Evolutionary conservation across 2,329 filamentous ascomycete species (phyloP).

Genomic region (Purpureocillium takamizusanense): DNA sequence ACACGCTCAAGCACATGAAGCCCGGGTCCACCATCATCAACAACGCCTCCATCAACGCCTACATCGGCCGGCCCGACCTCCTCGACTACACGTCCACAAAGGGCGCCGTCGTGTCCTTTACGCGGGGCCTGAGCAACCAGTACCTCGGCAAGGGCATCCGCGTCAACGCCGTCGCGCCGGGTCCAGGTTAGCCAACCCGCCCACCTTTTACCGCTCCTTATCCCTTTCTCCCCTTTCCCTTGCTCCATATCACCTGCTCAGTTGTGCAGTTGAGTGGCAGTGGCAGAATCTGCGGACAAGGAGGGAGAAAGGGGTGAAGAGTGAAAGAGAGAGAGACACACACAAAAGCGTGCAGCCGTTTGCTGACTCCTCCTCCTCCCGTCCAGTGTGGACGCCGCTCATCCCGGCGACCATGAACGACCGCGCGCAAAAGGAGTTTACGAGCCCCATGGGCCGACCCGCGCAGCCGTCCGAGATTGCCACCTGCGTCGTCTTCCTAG

Average conservation of each 20-base stretch:
- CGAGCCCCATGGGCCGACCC: slow-evolving; percentile 65
- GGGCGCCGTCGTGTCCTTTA: slow-evolving; percentile 72
- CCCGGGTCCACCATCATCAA: slow-evolving; percentile 74
- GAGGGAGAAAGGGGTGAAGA: too few species aligned
- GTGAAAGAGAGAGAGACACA: too few species aligned
- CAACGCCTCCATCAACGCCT: slow-evolving; percentile 76
- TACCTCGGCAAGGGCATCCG: slow-evolving; percentile 62
- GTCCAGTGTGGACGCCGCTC: slow-evolving; percentile 66
- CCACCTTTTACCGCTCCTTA: too few species aligned
- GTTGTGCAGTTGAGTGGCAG: too few species aligned
- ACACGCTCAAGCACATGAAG: slow-evolving; percentile 65
- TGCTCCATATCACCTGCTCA: too few species aligned
- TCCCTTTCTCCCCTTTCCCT: not conserved
- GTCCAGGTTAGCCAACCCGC: slow-evolving; percentile 48
- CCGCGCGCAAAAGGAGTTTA: slow-evolving; percentile 63
- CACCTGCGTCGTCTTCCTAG: slow-evolving; percentile 73
- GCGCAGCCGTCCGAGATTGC: slow-evolving; percentile 77
- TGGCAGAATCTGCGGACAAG: too few species aligned
- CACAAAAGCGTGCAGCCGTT: too few species aligned
- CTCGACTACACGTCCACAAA: slow-evolving; percentile 77
- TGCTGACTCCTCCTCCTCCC: too few species aligned
- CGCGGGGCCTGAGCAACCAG: slow-evolving; percentile 68
- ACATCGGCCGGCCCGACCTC: slow-evolving; percentile 70
- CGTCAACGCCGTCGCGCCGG: slow-evolving; percentile 69
- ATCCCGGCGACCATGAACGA: slow-evolving; percentile 66